phyloP scores from a whole-genome alignment of 257 asterid genomes.

The Fraxinus pennsylvanica region DNA sequence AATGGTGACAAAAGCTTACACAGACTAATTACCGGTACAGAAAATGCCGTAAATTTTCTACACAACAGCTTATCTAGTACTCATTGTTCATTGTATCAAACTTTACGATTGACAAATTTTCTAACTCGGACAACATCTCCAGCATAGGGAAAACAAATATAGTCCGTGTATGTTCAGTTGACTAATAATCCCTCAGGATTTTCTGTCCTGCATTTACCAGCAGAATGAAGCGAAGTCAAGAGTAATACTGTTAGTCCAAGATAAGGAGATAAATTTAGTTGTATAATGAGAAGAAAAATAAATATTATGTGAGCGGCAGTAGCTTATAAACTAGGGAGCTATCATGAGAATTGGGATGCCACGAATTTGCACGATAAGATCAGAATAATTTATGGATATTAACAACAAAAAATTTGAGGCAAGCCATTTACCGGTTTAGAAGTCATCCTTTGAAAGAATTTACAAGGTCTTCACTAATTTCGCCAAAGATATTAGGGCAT shows the following conservation, averaged over 20 bases:
- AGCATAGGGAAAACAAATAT: not conserved
- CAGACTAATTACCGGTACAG: slow-evolving; percentile 22
- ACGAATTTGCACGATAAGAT: not conserved
- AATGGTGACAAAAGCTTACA: slow-evolving; percentile 8
- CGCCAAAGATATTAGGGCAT: slow-evolving; percentile 77
- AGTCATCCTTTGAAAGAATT: slow-evolving; percentile 47
- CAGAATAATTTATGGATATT: not conserved
- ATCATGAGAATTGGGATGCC: not conserved
- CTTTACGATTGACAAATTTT: not conserved
- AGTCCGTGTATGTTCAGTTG: slow-evolving; percentile 9
- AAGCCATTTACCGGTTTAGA: slow-evolving; percentile 35
- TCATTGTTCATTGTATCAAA: not conserved
- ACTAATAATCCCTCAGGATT: not conserved
- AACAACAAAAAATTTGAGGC: not conserved
- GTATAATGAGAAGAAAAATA: not conserved
- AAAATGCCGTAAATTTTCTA: slow-evolving; percentile 17
- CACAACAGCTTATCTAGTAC: slow-evolving; percentile 10
- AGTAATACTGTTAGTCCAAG: not conserved
- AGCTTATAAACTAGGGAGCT: not conserved
- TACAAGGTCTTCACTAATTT: slow-evolving; percentile 54
- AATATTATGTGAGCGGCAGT: not conserved
- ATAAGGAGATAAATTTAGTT: not conserved
- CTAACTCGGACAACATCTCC: not conserved
- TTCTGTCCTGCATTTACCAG: slow-evolving; percentile 6
- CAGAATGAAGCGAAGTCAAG: not conserved